A percentile compares a stretch with the other conserved stretches of the same genome.
These are phyloP conservation scores for Diaporthe sp. DNA, from an alignment of 2,329 filamentous ascomycete genomes.

Conservation along the genomic window DNA sequence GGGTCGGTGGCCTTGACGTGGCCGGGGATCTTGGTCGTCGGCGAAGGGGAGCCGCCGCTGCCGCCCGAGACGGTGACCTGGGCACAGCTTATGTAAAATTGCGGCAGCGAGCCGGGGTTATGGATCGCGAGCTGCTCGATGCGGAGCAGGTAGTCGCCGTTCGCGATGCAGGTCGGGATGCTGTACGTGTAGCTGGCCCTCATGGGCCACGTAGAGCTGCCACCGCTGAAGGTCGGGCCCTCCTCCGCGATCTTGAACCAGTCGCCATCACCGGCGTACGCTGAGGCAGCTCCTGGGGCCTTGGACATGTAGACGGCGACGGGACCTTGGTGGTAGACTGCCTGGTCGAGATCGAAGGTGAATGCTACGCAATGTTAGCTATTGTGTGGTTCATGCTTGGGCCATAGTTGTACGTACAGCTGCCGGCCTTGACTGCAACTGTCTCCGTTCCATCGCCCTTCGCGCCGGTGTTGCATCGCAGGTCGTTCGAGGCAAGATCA, in stretches of 20 bases:
- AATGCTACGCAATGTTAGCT: slow-evolving; percentile 38
- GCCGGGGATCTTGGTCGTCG: slow-evolving; percentile 47
- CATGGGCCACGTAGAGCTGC: slow-evolving; percentile 45
- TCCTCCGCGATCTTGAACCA: slow-evolving; percentile 33
- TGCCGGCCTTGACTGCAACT: slow-evolving; percentile 48
- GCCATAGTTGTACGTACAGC: slow-evolving; percentile 35
- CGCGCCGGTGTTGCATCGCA: slow-evolving; percentile 54
- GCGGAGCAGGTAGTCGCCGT: slow-evolving; percentile 31
- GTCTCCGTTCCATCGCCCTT: slow-evolving; percentile 48
- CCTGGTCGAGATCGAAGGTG: slow-evolving; percentile 50
- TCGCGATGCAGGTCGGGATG: slow-evolving; percentile 26
- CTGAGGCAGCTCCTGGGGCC: slow-evolving; percentile 21
- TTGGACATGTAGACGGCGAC: slow-evolving; percentile 49
- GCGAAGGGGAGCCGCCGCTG: slow-evolving; percentile 49
- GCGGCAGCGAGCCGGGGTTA: slow-evolving; percentile 51
- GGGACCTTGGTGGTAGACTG: slow-evolving; percentile 56
- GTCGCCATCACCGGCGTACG: slow-evolving; percentile 21
- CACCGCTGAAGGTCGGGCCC: slow-evolving; percentile 46
- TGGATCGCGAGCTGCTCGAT: slow-evolving; percentile 66
- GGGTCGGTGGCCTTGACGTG: slow-evolving; percentile 48
- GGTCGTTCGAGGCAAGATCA: slow-evolving; percentile 50
- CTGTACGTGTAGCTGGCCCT: slow-evolving; percentile 58
- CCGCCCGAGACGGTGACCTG: slow-evolving; percentile 54
- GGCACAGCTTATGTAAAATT: slow-evolving; percentile 58
- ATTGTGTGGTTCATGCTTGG: neutral